These are phyloP conservation scores for Erythrophleum ivorense DNA, from an alignment of 331 rosid species.

Conservation along the genomic window DNA sequence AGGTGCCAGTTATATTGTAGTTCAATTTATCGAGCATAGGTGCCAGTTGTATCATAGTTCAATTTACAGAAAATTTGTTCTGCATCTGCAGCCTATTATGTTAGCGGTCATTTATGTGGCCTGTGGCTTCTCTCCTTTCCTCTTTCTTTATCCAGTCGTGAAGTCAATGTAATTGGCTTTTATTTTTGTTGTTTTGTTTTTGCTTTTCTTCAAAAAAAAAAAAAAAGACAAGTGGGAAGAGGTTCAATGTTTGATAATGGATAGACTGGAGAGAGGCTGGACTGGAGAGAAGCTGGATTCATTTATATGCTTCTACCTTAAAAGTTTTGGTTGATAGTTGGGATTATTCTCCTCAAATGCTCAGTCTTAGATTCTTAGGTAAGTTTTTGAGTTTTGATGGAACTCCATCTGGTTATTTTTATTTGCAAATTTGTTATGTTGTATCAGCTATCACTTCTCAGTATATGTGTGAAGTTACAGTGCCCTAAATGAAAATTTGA, in stretches of 20 bases:
- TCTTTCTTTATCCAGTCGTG: too few species aligned
- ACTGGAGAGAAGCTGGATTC: not conserved
- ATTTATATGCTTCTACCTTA: not conserved
- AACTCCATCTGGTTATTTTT: not conserved
- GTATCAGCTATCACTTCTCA: not conserved
- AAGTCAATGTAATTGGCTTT: too few species aligned
- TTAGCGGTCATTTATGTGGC: not conserved
- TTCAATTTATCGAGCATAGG: not conserved
- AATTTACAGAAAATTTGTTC: not conserved
- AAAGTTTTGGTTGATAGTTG: conserved; percentile 11
- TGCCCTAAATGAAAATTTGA: not conserved
- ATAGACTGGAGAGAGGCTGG: too few species aligned
- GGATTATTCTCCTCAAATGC: conserved; percentile 10
- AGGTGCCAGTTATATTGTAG: not conserved
- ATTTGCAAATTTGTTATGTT: not conserved
- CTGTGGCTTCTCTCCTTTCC: too few species aligned
- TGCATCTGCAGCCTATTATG: conserved; percentile 21
- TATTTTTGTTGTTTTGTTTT: too few species aligned
- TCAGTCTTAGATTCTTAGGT: not conserved
- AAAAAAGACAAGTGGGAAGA: too few species aligned
- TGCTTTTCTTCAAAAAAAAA: too few species aligned
- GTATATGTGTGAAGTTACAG: not conserved
- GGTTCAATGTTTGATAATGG: too few species aligned
- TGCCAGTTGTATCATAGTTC: not conserved
- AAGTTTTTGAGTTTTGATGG: not conserved